Evolutionary conservation across 371 early-diverging fungal genomes (phyloP), one percentile per base, ranked within the genome.

Genomic region (Mucor piriformis): DNA sequence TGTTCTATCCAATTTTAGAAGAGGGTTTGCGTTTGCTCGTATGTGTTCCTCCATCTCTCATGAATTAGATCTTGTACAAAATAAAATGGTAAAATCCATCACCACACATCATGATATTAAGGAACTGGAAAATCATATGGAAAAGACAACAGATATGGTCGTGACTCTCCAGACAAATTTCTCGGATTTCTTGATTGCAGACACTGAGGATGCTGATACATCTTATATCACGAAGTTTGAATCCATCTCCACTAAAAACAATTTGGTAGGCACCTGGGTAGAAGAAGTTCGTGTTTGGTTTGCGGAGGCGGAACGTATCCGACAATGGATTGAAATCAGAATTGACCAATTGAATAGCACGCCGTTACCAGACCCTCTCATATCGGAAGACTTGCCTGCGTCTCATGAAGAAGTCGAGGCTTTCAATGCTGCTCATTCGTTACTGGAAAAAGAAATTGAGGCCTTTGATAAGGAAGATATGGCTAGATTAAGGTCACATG

Each of bases 401-500:
- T 59, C 79, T 0, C 67, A 55, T 20, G 70, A 66, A 13, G 54
- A 71, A 20, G 73, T 83, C 1, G 66, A 74, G 10, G 33, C 38
- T 8, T 53, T 77, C 27, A 80, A 76, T 50, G 56, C 62, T 2
- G 51, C 66, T 1, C 77, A 81, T 49, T 62, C 67, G 20, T 56
- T 61, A 6, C 59, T 83, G 21, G 78, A 79, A 57, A 68, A 66
- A 15, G 79, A 81, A 52, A 72, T 81, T 21, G 82, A 79, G 29
- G 50, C 56, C 11, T 83, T 83, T 59, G 68, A 83, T 54, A 70
- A 67, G 13, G 74, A 77, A 50, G 83, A 81, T 40, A 81, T 83
- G 77, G 67, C 82, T 4, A 73, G 83, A 10, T 48, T 83, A 24
- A 60, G 83, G 16, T 69, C 77, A 1, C 83, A 83, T 63, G 83